These are phyloP conservation scores for Trichoderma lentiforme DNA, from an alignment of 2,329 filamentous ascomycete genomes.

Conservation along the genomic window DNA sequence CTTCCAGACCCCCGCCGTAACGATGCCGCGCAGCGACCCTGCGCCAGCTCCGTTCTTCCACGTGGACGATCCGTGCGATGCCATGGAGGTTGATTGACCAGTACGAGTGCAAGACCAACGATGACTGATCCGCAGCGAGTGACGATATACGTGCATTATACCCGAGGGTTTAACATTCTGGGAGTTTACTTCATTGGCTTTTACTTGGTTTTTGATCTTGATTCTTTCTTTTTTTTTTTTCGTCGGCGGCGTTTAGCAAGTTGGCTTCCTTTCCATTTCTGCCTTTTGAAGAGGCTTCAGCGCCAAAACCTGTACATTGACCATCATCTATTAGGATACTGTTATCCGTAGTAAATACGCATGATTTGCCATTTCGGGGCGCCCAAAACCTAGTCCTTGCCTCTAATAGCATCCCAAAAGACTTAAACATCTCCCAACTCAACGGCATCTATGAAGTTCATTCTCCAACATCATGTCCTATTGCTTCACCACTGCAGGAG, in stretches of 20 bases:
- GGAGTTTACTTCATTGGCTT: not conserved
- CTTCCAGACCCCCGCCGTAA: not conserved
- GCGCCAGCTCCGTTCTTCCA: not conserved
- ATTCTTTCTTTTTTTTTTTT: not conserved
- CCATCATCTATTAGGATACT: not conserved
- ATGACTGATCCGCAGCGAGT: not conserved
- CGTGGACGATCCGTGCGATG: slow-evolving; percentile 50
- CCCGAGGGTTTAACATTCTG: not conserved
- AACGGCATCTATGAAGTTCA: too few species aligned
- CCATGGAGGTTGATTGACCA: slow-evolving; percentile 60
- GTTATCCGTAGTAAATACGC: not conserved
- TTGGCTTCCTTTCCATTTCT: not conserved
- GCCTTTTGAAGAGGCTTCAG: not conserved
- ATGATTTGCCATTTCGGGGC: not conserved
- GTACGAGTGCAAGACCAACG: not conserved
- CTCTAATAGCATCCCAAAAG: not conserved
- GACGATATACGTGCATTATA: slow-evolving; percentile 5
- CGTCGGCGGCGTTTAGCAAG: not conserved
- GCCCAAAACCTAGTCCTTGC: not conserved
- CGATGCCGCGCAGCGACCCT: not conserved
- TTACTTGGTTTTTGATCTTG: not conserved
- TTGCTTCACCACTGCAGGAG: too few species aligned
- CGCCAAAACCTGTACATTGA: not conserved
- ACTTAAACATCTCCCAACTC: not conserved
- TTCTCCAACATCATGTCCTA: not conserved